phyloP scores from a whole-genome alignment of 805 yeast genomes.

The Pichia eremophila region DNA sequence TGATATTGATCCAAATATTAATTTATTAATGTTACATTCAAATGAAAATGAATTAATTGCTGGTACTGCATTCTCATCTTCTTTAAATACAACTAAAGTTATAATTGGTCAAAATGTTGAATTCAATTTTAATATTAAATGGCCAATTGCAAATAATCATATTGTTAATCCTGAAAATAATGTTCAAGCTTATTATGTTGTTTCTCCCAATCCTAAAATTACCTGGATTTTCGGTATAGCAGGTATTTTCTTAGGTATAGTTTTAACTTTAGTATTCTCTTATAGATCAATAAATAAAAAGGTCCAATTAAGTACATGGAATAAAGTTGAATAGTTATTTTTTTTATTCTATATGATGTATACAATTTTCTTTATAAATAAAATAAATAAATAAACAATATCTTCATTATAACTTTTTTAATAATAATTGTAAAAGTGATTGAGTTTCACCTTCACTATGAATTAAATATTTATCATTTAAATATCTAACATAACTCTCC shows the following conservation, averaged over 20 bases:
- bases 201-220: neutral
- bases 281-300: constrained; percentile 18
- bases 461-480: constrained; percentile 20
- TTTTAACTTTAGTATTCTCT: constrained; percentile 16
- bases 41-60: constrained; percentile 33
- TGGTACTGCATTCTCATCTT: constrained; percentile 50
- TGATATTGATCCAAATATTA: constrained; percentile 52
- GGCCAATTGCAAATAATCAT: constrained; percentile 29
- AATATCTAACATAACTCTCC: constrained; percentile 24
- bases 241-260: constrained; percentile 16
- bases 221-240: constrained; percentile 2
- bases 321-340: constrained; percentile 18
- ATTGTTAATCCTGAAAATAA: neutral
- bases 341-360: too few relatives aligned
- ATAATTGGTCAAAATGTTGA: constrained; percentile 60
- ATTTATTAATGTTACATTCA: constrained; percentile 36
- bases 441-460: constrained; percentile 15
- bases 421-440: constrained; percentile 15
- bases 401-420: constrained; percentile 16
- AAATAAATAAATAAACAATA: too few relatives aligned
- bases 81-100: constrained; percentile 50
- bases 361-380: too few relatives aligned
- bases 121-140: constrained; percentile 46
- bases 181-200: constrained; percentile 3
- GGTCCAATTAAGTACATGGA: constrained; percentile 15